These are phyloP conservation scores for Hyphopichia burtonii DNA, from an alignment of 1,139 yeast species.

Conservation along the genomic window DNA sequence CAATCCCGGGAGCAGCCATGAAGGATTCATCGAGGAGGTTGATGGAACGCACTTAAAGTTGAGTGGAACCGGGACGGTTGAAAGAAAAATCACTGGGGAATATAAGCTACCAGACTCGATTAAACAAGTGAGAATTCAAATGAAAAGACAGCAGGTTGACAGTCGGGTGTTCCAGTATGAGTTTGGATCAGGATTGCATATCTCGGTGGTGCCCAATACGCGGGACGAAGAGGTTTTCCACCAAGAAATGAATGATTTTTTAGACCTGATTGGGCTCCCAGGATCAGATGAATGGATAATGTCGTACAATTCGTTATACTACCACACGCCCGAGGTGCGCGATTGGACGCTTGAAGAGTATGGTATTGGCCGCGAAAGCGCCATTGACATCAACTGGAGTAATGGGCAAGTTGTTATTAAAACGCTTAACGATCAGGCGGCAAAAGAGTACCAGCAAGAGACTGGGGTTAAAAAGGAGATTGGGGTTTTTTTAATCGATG, in stretches of 20 bases:
- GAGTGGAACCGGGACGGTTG: slow-evolving; percentile 6
- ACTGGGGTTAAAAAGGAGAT: slow-evolving; percentile 23
- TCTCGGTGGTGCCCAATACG: slow-evolving; percentile 25
- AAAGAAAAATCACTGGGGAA: slow-evolving; percentile 14
- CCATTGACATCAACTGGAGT: background rate
- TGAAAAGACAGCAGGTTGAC: slow-evolving; percentile 11
- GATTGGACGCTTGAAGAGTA: background rate
- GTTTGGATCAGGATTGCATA: slow-evolving; percentile 20
- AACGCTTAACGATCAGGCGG: background rate
- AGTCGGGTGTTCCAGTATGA: slow-evolving; percentile 20
- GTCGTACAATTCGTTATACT: slow-evolving; percentile 20
- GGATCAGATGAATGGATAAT: slow-evolving; percentile 20
- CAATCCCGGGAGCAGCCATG: slow-evolving; percentile 26
- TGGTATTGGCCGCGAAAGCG: background rate
- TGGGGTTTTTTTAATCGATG: slow-evolving; percentile 35
- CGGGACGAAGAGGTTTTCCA: slow-evolving; percentile 18
- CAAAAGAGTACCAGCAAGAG: background rate
- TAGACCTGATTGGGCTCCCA: slow-evolving; percentile 14
- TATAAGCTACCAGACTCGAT: slow-evolving; percentile 10
- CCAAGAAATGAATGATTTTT: slow-evolving; percentile 17
- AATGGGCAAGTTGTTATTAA: slow-evolving; percentile 13
- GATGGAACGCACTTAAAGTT: slow-evolving; percentile 4
- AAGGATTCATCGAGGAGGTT: slow-evolving; percentile 22
- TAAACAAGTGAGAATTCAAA: slow-evolving; percentile 24
- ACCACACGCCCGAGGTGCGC: slow-evolving; percentile 8